Evolutionary conservation across 306 rosid species (phyloP), one percentile per base, ranked within the genome.

Genomic region (Cicer judaicum): DNA sequence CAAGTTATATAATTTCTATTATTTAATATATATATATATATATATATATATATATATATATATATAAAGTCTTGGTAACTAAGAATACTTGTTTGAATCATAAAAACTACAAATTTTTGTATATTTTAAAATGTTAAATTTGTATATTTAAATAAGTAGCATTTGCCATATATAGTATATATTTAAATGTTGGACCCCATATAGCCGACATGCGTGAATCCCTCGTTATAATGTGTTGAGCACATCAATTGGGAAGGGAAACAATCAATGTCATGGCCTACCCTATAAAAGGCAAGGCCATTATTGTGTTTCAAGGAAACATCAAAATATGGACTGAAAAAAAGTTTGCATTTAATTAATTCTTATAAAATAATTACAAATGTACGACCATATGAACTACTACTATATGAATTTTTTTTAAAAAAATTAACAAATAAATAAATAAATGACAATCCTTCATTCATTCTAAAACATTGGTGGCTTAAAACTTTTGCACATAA

Each of bases 151-250:
- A 24, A 3, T 24, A 2, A 24, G 0, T 24, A 24, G 34, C 34
- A 24, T 24, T 24, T 24, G 4, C 34, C 34, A 24, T 24, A 24
- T 3, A 29, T 29, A 29, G 36, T 29, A 78, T 59, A 24, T 72
- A 62, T 73, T 47, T 53, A 15, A 78, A 75, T 76, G 71, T 78
- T 80, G 81, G 81, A 83, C 80, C 84, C 63, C 88, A 49, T 14
- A 15, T 48, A 29, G 52, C 84, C 75, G 81, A 85, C 90, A 87
- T 77, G 82, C 80, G 79, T 82, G 84, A 74, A 78, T 70, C 67
- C 73, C 77, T 68, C 75, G 21, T 84, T 73, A 85, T 82, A 79
- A 70, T 16, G 19, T 84, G 91, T 78, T 72, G 7, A 48, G 63
- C 29, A 54, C 62, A 66, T 65, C 66, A 65, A 81, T 47, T 60